These are phyloP conservation scores for Capsicum rhomboideum DNA, from an alignment of 257 asterid genomes.

Conservation along the genomic window DNA sequence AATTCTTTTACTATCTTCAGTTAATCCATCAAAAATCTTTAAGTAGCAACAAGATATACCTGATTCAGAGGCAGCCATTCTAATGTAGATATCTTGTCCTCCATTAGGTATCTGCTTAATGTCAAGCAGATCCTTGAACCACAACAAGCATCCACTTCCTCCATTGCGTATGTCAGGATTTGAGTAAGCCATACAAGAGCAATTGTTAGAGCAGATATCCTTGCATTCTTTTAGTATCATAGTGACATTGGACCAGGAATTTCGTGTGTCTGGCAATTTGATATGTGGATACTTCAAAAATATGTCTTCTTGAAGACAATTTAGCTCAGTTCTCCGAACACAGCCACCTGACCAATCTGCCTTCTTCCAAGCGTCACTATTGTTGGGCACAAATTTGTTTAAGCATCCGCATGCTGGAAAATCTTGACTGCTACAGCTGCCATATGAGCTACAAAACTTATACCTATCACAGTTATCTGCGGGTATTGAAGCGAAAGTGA, in stretches of 20 bases:
- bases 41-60: background rate
- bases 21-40: background rate
- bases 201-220: constrained; percentile 17
- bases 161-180: constrained; percentile 2
- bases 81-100: constrained; percentile 21
- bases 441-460: constrained; percentile 31
- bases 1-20: background rate
- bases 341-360: constrained; percentile 25
- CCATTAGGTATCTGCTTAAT: background rate
- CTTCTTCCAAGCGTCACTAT: constrained; percentile 11
- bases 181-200: constrained; percentile 31
- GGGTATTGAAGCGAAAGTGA: background rate
- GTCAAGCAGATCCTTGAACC: constrained; percentile 25
- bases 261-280: constrained; percentile 23
- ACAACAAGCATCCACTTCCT: constrained; percentile 28
- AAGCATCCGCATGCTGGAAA: constrained; percentile 25
- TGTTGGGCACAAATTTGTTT: constrained; percentile 16
- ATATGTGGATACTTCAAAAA: constrained; percentile 6
- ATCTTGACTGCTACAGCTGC: constrained; percentile 10
- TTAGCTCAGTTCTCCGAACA: constrained; percentile 5
- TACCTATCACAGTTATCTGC: constrained; percentile 28
- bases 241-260: background rate
- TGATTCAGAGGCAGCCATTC: constrained; percentile 17
- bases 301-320: constrained; percentile 9
- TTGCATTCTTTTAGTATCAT: constrained; percentile 15